Evolutionary conservation across 2,329 filamentous ascomycete genomes (phyloP).

Genomic region (Pseudodiploospora longispora): DNA sequence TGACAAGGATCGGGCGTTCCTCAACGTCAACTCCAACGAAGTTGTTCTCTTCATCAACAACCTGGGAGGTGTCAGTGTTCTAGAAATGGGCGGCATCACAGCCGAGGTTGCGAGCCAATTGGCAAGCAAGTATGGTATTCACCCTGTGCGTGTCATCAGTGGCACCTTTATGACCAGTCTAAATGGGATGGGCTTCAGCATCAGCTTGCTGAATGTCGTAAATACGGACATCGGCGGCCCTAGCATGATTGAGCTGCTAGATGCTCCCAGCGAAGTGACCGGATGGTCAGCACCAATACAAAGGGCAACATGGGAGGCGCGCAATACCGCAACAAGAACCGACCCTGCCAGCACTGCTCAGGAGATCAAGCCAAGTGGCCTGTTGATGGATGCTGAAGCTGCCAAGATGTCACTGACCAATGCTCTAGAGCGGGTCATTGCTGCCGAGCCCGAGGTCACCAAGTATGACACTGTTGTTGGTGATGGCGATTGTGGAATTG

Average conservation of each 20-base stretch:
- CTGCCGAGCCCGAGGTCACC: constrained; percentile 63
- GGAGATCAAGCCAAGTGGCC: constrained; percentile 35
- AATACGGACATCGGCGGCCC: constrained; percentile 49
- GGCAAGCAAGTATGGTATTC: constrained; percentile 46
- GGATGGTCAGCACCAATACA: constrained; percentile 61
- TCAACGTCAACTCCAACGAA: constrained; percentile 54
- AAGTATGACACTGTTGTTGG: constrained; percentile 75
- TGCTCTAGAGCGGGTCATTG: constrained; percentile 54
- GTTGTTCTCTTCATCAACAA: constrained; percentile 68
- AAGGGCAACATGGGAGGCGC: constrained; percentile 55
- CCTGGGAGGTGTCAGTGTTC: constrained; percentile 62
- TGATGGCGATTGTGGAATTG: constrained; percentile 84
- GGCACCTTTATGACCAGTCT: constrained; percentile 74
- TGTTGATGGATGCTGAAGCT: constrained; percentile 43
- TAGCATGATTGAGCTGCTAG: constrained; percentile 61
- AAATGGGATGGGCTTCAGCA: constrained; percentile 68
- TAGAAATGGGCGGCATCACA: constrained; percentile 66
- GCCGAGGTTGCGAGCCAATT: constrained; percentile 60
- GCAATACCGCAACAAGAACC: constrained; percentile 39
- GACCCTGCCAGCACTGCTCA: constrained; percentile 23
- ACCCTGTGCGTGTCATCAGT: constrained; percentile 55
- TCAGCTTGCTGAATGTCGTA: constrained; percentile 59
- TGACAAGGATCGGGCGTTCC: constrained; percentile 64
- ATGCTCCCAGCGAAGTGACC: constrained; percentile 59
- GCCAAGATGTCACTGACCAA: constrained; percentile 45